Base-by-base conservation (phyloP, 2,329 filamentous ascomycete genomes). In the Knufia petricola region DNA sequence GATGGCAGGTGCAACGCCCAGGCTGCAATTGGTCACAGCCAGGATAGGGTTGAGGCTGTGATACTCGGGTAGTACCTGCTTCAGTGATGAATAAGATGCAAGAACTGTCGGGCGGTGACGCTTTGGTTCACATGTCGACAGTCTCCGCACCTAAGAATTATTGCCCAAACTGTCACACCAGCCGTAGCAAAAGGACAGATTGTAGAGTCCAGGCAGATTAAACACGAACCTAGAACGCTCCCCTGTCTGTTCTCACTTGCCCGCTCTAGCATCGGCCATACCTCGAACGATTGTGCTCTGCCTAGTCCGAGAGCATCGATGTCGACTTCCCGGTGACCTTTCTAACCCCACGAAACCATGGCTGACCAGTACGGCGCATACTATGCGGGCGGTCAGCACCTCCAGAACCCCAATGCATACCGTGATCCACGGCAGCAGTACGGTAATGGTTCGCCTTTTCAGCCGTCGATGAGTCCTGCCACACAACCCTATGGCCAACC, bases 361-460 rank as follows among this genome's bases (percentile, higher is more conserved):
- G 50, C 55, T 24, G 45, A 51, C 37, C 31, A 47, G 30, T 57
- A 55, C 42, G 53, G 51, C 20, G 40, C 50, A 31, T 50, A 50
- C 19, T 54, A 55, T 38, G 55, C 50, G 20, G 44, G 49, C 39
- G 48, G 51, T 13, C 50, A 51, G 21, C 46, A 40, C 15, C 47
- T 49, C 41, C 53, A 50, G 42, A 52, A 55, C 32, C 53, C 55
- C 12, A 50, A 52, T 47, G 32, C 45, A 49, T 54, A 47, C 41
- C 17, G 39, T 9, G 46, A 52, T 20, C 54, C 54, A 32, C 42
- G 50, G 12, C 36, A 40, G n/a, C 46, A 44, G 36, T 46, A 36
- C 52, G 55, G 20, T 46, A 52, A 41, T 23, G 41, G 23, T 41
- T 48, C 32, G 39, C 53, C 40, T 31, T 51, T 49, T 32, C 52